Evolutionary conservation across 2,329 filamentous ascomycete species (phyloP), one percentile per base, ranked within the genome.

Genomic region (Chaetomiaceae sp.): DNA sequence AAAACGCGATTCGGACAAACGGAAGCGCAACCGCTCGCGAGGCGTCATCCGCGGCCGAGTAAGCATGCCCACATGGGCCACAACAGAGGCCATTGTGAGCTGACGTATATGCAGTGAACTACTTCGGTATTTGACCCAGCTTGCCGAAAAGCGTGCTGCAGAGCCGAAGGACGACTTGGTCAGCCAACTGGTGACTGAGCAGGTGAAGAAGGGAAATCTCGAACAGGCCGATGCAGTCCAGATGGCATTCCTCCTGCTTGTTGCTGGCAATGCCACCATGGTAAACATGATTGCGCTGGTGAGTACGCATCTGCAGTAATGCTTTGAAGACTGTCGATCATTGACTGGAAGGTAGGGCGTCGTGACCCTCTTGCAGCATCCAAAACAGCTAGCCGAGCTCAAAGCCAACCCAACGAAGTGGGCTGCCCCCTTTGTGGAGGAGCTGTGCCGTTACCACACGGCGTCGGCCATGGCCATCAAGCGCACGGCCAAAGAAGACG

Each of bases 191-290:
- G 65, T 65, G 18, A 62, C 61, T 1, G 65, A 72, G 32, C 68
- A 73, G 35, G 59, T 70, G 7, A 64, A 62, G 33, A 54, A 62
- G 1, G 68, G 68, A 0, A 60, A 65, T 26, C 63, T 70, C 12
- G 58, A 62, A 2, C 69, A 65, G 50, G 58, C 64, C 0, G 69
- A 72, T 32, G 65, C 66, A 1, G 62, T 74, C 1, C 69, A 73
- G 46, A 71, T 75, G 38, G 69, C 72, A 0, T 75, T 75, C 55
- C 58, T 76, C 7, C 60, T 75, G 5, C 65, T 76, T 1, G 71
- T 74, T 1, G 72, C 73, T 0, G 72, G 72, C 2, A 76, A 75
- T 30, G 73, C 72, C 0, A 74, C 73, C 1, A 71, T 75, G 68
- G 67, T 75, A 4, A 74, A 68, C 54, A 75, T 72, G 67, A 74